These are phyloP conservation scores for Epichloe elymi DNA, from an alignment of 2,329 filamentous ascomycete genomes.

Conservation along the genomic window DNA sequence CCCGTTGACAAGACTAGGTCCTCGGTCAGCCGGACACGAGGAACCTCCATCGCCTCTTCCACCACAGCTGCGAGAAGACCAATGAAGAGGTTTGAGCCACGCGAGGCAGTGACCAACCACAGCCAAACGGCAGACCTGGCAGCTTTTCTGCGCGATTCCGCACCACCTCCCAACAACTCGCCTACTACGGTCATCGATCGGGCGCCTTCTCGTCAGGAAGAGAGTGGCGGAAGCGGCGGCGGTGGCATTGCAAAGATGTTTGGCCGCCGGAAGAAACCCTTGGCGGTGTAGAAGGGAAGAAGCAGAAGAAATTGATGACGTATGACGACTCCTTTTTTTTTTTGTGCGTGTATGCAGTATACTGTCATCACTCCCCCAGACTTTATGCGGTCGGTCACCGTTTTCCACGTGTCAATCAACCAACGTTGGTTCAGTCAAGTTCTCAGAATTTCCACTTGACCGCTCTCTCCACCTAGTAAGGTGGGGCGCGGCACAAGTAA, in stretches of 20 bases:
- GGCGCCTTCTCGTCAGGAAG: constrained; percentile 19
- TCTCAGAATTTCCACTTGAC: no score
- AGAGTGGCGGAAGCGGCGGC: constrained; percentile 14
- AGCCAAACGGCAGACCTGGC: constrained; percentile 57
- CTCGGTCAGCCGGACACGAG: constrained; percentile 8
- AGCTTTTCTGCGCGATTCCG: constrained; percentile 57
- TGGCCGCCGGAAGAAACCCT: constrained; percentile 34
- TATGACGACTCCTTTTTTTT: background rate
- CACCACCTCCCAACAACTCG: constrained; percentile 35
- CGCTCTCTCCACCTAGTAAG: no score
- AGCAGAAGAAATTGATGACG: background rate
- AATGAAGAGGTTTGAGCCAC: constrained; percentile 46
- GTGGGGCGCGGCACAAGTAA: no score
- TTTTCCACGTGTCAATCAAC: no score
- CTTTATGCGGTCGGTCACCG: no score
- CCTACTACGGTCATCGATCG: constrained; percentile 15
- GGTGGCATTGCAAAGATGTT: constrained; percentile 35
- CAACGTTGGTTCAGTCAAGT: no score
- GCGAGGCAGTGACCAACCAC: constrained; percentile 33
- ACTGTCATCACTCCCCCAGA: no score
- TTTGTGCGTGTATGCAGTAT: no score
- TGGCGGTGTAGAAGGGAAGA: constrained; percentile 13
- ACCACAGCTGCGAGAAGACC: constrained; percentile 26
- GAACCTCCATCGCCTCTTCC: constrained; percentile 15
- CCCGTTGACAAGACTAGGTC: constrained; percentile 11